These are phyloP conservation scores for Bathelium albidoporum DNA, from an alignment of 495 filamentous ascomycete species.

Conservation along the genomic window DNA sequence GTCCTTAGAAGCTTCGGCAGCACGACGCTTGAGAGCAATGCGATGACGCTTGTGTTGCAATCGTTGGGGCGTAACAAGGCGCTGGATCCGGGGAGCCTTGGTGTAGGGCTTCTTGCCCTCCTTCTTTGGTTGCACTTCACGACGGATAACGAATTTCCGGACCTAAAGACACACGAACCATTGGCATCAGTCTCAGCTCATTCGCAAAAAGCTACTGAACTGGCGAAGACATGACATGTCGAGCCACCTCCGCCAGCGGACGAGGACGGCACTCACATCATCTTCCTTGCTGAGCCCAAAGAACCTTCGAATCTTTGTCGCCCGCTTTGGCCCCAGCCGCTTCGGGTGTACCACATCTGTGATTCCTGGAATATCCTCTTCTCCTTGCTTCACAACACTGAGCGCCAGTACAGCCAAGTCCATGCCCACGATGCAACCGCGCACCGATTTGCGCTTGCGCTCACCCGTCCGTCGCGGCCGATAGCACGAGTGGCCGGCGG, in stretches of 20 bases:
- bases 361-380: slow-evolving; percentile 80
- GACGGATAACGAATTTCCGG: slow-evolving; percentile 98
- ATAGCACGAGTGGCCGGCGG: slow-evolving; percentile 94
- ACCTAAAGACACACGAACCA: slow-evolving; percentile 43
- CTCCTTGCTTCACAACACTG: slow-evolving; percentile 93
- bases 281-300: slow-evolving; percentile 99
- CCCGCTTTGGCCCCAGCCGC: slow-evolving; percentile 95
- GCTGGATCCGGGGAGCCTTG: slow-evolving; percentile 99
- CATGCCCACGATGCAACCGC: slow-evolving; percentile 93
- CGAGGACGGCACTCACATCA: slow-evolving; percentile 66
- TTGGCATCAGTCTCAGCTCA: slow-evolving; percentile 30
- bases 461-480: slow-evolving; percentile 93
- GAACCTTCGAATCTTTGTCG: slow-evolving; percentile 98
- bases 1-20: slow-evolving; percentile 88
- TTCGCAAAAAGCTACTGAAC: slow-evolving; percentile 11
- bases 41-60: slow-evolving; percentile 99
- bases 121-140: slow-evolving; percentile 81
- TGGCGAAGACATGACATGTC: slow-evolving; percentile 35
- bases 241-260: slow-evolving; percentile 12
- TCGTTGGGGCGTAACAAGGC: slow-evolving; percentile 97
- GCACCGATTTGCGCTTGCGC: slow-evolving; percentile 96
- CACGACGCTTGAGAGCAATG: slow-evolving; percentile 93
- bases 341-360: slow-evolving; percentile 97
- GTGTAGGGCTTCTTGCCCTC: slow-evolving; percentile 97
- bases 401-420: slow-evolving; percentile 91